Base-by-base conservation (phyloP, 352 stramenopile genomes). In the Phytophthora multivora region DNA sequence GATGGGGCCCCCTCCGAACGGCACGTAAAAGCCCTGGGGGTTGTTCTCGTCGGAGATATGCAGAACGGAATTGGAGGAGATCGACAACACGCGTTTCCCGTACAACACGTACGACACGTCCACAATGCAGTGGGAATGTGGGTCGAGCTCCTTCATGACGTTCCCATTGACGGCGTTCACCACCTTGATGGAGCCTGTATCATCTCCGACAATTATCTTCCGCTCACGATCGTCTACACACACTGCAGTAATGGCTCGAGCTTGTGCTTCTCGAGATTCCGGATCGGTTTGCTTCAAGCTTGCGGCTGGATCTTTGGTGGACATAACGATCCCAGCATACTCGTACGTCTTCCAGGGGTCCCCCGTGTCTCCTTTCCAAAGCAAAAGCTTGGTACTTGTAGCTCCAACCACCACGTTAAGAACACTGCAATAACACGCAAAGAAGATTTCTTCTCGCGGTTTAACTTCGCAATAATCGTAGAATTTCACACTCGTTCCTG, bases 191-290 rank as follows among this genome's bases (percentile, higher is more conserved):
- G 71, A 66, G 1, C 88, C 88, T 0, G 59, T 57, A 35, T 94
- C 84, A 47, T 95, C 83, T 10, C 88, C 88, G 3, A 95, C 40
- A 31, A 96, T 77, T 16, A 95, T 54, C 55, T 96, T 95, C 1
- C 88, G 71, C 58, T 93, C 81, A 1, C 86, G 77, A 40, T 96
- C 86, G 60, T 96, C 88, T 10, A 96, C 64, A 47, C 84, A 95
- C n/a, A 80, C 77, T 1, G 83, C 77, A 0, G 84, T 90, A 30
- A 96, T 88, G 23, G 69, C 63, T 62, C 54, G 60, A 42, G 56
- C 43, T 51, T 60, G 52, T 35, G 59, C 63, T 46, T 54, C 65
- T 21, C 48, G 49, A 4, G 65, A 63, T 33, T 61, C 56, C 4
- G 51, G 42, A 35, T 71, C 55, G 8, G 36, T 39, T 28, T 68